A percentile compares a stretch with the other conserved stretches of the same genome.
These are phyloP conservation scores for Durotheca rogersii DNA, from an alignment of 495 filamentous ascomycete genomes.

Conservation along the genomic window DNA sequence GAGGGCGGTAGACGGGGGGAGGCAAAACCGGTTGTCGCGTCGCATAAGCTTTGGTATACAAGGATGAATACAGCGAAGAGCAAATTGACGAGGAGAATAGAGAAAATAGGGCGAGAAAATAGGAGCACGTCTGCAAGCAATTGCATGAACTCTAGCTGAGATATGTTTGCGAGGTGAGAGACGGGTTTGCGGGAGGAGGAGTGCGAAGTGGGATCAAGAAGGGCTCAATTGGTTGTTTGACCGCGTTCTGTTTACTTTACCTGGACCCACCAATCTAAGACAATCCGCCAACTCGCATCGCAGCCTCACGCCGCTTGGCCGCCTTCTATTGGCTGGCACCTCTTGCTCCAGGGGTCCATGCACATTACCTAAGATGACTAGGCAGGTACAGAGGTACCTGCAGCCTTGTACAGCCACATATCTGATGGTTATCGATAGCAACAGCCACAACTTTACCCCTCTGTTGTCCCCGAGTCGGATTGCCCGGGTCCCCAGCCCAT, in stretches of 20 bases:
- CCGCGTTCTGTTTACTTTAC: slow-evolving; percentile 34
- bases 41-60: not conserved
- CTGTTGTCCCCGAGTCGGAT: no score
- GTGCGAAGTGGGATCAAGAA: not conserved
- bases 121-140: not conserved
- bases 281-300: no score
- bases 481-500: no score
- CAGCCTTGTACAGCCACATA: no score
- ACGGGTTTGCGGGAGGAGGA: slow-evolving; percentile 1
- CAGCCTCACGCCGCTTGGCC: no score
- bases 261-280: slow-evolving; percentile 20
- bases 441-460: no score
- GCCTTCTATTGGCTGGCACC: no score
- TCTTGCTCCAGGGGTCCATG: no score
- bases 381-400: no score
- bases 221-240: slow-evolving; percentile 23
- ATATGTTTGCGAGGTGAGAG: not conserved
- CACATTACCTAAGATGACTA: no score
- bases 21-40: not conserved
- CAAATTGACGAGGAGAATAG: not conserved
- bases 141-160: not conserved
- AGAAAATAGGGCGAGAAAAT: not conserved
- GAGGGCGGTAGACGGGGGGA: not conserved
- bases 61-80: not conserved
- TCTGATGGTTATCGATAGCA: no score